Base-by-base conservation (phyloP, 148 eudicot genomes). In the Persicaria tinctoria region DNA sequence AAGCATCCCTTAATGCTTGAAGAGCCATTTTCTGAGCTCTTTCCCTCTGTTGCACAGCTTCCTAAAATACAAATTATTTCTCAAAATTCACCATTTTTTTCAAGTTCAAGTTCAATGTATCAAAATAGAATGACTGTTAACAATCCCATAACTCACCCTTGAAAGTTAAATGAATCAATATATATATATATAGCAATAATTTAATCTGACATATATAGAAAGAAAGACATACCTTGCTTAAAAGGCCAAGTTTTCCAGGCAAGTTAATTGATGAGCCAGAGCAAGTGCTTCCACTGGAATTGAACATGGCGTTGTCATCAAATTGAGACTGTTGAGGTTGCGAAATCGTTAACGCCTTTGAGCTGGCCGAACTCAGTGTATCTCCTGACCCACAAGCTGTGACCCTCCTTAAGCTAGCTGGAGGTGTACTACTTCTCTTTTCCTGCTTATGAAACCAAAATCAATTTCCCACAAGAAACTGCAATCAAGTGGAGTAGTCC, bases 21-120 rank as follows among this genome's bases (percentile, higher is more conserved):
- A 88, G 91, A 17, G 98, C 98, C 44, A 89, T 82, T 84, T 91
- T 94, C 51, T 94, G 98, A 5, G 98, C 98, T 54, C 86, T 85
- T 80, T 94, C 98, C 69, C 93, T 72, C 62, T 91, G 98, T 76
- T 90, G 96, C 73, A 89, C 81, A 53, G 96, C 87, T 85, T 85
- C 87, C 87, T 85, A 20, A 60, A 4, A 62, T 3, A 13, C 27
- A 75, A 32, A 51, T 51, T 12, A 12, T 10, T 56, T 56, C 23
- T 56, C 23, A 56, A 17, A 17, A 16, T 4, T 5, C 4, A 2
- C 18, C 17, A 0, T 14, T 56, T 57, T 18, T 5, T 23, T 0
- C 0, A 2, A 32, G 41, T 32, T 32, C 41, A 32, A 32, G 41
- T 32, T 32, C 41, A 32, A 32, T 32, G 3, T 32, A 32, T 32